Evolutionary conservation across 176 grass and related monocot species (phyloP), one percentile per base, ranked within the genome.

Genomic region (Tillandsia fasciculata): DNA sequence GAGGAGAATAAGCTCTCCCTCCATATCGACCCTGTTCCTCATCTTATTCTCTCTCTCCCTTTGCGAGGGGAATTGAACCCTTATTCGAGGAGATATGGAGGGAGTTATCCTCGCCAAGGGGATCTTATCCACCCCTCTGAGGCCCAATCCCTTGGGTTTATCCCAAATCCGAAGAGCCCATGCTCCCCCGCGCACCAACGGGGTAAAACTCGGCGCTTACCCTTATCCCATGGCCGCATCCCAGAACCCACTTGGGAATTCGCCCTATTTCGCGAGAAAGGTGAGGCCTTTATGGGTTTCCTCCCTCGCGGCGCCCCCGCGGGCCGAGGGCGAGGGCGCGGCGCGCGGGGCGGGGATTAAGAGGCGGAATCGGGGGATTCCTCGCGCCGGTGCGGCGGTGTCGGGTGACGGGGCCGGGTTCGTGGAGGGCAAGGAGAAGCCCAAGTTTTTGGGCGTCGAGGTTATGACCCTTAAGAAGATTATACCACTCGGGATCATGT

Each of bases 401-500:
- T 66, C 75, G 17, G 29, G 65, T 12, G 75, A 69, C 47, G 75
- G 75, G 10, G 53, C n/a, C 7, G 66, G 75, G 1, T 56, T 51
- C 2, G 22, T 77, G 9, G 75, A 50, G 65, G 53, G 18, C 20
- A 17, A 59, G 12, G 58, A 64, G 47, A 65, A 65, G 61, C 72
- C 59, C 48, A 74, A 82, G 65, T 77, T 87, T 42, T 77, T 94
- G 47, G 90, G 90, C 52, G 42, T 92, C 9, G 85, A 85, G 33
- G 9, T 86, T 23, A 57, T 69, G 67, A 92, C 90, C 14, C 78
- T 83, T 5, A 87, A 87, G 71, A 94, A 94, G 78, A 86, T 94
- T 51, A 49, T 94, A 26, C 90, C 90, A 2, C 81, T 94, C 26
- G 90, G 90, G 7, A 14, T 94, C 15, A 94, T 94, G 90, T 92